phyloP scores from a whole-genome alignment of 257 asterid species.

The Nicotiana obtusifolia region DNA sequence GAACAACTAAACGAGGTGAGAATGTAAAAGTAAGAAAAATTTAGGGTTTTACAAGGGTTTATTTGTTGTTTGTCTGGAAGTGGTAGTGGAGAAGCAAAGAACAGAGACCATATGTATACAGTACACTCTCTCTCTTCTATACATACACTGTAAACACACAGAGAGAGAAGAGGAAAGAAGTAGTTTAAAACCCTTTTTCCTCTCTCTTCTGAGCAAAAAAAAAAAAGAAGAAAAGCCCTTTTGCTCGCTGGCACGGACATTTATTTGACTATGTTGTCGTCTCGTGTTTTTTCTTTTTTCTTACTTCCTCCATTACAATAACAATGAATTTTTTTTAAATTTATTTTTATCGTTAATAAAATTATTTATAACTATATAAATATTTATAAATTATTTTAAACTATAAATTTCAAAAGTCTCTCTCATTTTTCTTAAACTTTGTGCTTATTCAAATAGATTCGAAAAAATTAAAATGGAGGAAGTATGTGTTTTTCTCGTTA shows the following conservation, averaged over 20 bases:
- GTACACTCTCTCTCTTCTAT: not conserved
- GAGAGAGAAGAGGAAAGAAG: not conserved
- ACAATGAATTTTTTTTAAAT: no score
- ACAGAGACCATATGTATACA: not conserved
- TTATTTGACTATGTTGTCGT: not conserved
- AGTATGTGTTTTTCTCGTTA: no score
- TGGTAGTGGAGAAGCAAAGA: not conserved
- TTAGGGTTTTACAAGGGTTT: constrained; percentile 20
- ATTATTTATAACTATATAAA: no score
- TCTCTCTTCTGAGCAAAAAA: not conserved
- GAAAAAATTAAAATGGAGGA: no score
- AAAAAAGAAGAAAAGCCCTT: not conserved
- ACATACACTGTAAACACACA: no score
- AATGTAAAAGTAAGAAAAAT: not conserved
- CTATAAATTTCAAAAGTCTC: no score
- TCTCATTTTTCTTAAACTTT: no score
- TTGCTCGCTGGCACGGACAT: not conserved
- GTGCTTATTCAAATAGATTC: no score
- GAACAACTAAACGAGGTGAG: not conserved
- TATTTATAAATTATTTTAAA: no score
- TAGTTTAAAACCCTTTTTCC: not conserved
- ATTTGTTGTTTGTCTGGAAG: constrained; percentile 7
- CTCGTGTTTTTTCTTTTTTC: not conserved
- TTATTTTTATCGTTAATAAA: no score
- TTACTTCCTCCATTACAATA: no score